Evolutionary conservation across 2,329 filamentous ascomycete species (phyloP), one percentile per base, ranked within the genome.

Genomic region (Fusarium tupiense): DNA sequence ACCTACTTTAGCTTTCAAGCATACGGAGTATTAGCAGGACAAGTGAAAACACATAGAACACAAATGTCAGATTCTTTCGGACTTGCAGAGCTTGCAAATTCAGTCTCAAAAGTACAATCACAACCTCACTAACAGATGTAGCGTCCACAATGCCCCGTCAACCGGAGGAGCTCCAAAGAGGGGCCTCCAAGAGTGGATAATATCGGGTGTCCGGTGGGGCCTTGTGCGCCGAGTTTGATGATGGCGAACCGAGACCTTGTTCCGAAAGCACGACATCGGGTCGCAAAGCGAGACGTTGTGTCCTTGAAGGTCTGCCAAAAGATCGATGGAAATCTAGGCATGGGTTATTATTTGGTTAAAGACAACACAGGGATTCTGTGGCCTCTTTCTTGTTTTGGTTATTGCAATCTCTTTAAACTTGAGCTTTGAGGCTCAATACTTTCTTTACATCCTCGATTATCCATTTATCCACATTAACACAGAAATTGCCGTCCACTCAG

Each of bases 181-280:
- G 68, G 67, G 61, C 68, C 50, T 62, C 67, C 40, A 62, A 62
- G n/a, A 67, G 71, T 73, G 71, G 71, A 59, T 52, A 71, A 31
- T 24, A 66, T 74, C 71, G 71, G 71, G 61, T 71, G 54, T 24
- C 41, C 29, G 46, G 61, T 73, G 71, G 71, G 69, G 61, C 69
- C 56, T 60, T 56, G 49, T 43, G 43, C 64, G 56, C 67, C 65
- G 58, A 62, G 41, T 64, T 71, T 61, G 61, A 53, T 71, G 67
- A 69, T 69, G 61, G 61, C 35, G 67, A 71, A 67, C 67, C 68
- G 67, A 71, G 68, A 66, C 67, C 69, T 67, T 64, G 66, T 70
- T 70, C 66, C 67, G 64, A 64, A 69, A 69, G 58, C 59, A 69
- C 67, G 56, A 69, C 58, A 69, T 58, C 58, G 54, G 61, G 53